These are phyloP conservation scores for Proliferodiscus dingleyae DNA, from an alignment of 2,329 filamentous ascomycete genomes.

Conservation along the genomic window DNA sequence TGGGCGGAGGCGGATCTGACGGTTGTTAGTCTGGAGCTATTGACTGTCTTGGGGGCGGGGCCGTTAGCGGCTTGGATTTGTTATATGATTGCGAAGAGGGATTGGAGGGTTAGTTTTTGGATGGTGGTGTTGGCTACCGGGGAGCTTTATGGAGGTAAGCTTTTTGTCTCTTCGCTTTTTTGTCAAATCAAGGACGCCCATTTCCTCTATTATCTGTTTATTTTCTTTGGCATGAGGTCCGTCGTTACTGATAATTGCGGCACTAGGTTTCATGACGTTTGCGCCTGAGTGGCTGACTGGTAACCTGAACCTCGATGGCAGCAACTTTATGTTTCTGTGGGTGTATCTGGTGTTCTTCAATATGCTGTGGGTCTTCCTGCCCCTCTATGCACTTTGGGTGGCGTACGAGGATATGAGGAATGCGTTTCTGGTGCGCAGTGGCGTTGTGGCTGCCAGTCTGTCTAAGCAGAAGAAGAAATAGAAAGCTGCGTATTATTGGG, in stretches of 20 bases:
- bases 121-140: constrained; percentile 62
- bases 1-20: constrained; percentile 60
- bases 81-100: constrained; percentile 52
- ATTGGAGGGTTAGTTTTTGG: constrained; percentile 52
- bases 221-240: not conserved
- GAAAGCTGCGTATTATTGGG: not conserved
- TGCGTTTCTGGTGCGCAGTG: constrained; percentile 43
- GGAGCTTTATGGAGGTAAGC: constrained; percentile 59
- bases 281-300: constrained; percentile 63
- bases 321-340: constrained; percentile 60
- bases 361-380: constrained; percentile 61
- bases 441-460: constrained; percentile 22
- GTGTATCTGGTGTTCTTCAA: constrained; percentile 67
- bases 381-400: constrained; percentile 53
- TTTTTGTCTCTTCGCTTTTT: not conserved
- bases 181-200: too few relatives aligned
- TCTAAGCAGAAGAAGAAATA: constrained; percentile 31
- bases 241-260: constrained; percentile 1
- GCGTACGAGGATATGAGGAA: constrained; percentile 49
- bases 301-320: constrained; percentile 57
- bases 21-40: constrained; percentile 59
- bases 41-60: constrained; percentile 60
- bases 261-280: constrained; percentile 64
- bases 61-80: constrained; percentile 56
- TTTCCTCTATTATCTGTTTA: too few relatives aligned